Conservation (phyloP, 371 early-diverging fungal species). For the Mortierella sp. region DNA sequence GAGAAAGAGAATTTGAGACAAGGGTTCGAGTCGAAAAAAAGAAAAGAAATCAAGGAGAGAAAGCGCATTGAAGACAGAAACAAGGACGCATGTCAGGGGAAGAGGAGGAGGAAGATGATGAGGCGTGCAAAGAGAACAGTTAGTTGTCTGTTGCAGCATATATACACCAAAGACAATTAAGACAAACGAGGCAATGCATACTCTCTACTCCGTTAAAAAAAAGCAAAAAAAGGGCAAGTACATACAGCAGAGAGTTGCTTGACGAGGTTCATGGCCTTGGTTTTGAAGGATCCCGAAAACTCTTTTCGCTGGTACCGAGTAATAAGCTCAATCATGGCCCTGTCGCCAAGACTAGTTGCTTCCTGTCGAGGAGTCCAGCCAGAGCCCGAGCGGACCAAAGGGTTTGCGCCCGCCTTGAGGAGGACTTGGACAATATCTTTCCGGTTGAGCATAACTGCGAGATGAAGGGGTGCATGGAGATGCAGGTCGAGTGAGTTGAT, state of each 20-base stretch:
- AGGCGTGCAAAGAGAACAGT: background rate
- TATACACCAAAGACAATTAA: background rate
- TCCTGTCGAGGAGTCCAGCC: conserved; percentile 58
- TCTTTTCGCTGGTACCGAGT: conserved; percentile 46
- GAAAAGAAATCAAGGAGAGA: background rate
- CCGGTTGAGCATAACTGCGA: conserved; percentile 57
- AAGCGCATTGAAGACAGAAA: background rate
- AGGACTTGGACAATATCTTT: conserved; percentile 46
- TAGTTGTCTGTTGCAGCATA: background rate
- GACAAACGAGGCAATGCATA: background rate
- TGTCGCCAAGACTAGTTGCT: conserved; percentile 45
- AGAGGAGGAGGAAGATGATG: too few species aligned
- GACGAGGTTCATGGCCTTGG: conserved; percentile 50
- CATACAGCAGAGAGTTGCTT: conserved; percentile 46
- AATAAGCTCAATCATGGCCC: conserved; percentile 42
- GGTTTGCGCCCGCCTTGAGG: conserved; percentile 52
- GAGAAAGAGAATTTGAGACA: background rate
- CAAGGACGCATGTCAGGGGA: background rate
- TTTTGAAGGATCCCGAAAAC: conserved; percentile 46
- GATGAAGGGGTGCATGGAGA: conserved; percentile 51
- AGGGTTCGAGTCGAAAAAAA: background rate
- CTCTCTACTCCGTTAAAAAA: background rate
- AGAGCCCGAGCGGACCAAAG: conserved; percentile 48
- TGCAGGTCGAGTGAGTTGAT: conserved; percentile 53
- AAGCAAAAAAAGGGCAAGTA: background rate